Evolutionary conservation across 352 stramenopile species (phyloP).

Genomic region (Phytophthora nicotianae): DNA sequence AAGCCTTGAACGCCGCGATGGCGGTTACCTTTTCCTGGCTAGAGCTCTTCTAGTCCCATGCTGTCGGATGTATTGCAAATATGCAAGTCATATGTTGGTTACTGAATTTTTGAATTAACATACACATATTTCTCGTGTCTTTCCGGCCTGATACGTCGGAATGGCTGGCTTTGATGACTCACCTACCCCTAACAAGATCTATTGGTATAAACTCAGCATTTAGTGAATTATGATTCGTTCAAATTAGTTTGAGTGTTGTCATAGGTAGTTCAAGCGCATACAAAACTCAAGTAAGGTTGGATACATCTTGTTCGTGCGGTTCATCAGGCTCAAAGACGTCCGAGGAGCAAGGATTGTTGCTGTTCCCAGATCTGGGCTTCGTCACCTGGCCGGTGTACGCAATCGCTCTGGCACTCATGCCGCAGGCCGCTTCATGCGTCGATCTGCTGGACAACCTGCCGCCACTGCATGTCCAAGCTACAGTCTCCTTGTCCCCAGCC

Average conservation of each 20-base stretch:
- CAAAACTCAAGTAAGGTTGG: no score
- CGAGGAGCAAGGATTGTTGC: no score
- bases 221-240: neutral
- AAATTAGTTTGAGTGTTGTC: neutral
- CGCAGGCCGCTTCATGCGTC: neutral
- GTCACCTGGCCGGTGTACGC: neutral
- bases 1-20: no score
- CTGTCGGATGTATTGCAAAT: neutral
- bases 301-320: no score
- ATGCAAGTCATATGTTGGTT: neutral
- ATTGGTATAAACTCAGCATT: neutral
- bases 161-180: neutral
- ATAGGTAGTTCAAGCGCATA: no score
- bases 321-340: no score
- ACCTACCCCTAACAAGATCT: neutral
- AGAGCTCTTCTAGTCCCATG: neutral
- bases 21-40: neutral
- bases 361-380: no score
- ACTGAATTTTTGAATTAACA: neutral
- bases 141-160: neutral
- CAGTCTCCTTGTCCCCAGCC: neutral
- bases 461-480: neutral
- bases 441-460: neutral
- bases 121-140: neutral
- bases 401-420: neutral